phyloP scores from a whole-genome alignment of 257 asterid species.

The Capsicum baccatum region DNA sequence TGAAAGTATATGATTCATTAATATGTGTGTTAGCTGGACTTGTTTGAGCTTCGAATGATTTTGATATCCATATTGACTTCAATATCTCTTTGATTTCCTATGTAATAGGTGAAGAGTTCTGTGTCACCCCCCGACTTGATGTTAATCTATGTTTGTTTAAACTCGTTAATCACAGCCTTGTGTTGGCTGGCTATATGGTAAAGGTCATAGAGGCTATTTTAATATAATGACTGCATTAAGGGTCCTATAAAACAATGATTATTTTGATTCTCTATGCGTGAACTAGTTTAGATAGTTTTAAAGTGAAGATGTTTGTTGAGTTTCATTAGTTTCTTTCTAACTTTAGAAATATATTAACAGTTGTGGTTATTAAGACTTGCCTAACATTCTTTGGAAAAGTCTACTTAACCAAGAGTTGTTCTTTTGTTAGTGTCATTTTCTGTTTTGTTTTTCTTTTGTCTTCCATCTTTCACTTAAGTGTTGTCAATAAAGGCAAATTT shows the following conservation, averaged over 20 bases:
- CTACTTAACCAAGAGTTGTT: neutral
- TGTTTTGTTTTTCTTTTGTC: neutral
- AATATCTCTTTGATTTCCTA: too few species aligned
- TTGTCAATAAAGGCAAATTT: too few species aligned
- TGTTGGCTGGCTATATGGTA: neutral
- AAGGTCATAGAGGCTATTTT: neutral
- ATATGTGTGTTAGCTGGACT: too few species aligned
- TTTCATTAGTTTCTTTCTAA: neutral
- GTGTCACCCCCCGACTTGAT: too few species aligned
- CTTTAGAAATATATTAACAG: neutral
- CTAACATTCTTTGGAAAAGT: neutral
- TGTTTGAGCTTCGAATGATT: too few species aligned
- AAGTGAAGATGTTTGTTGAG: neutral
- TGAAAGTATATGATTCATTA: too few species aligned
- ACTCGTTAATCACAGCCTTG: neutral
- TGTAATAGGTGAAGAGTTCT: too few species aligned
- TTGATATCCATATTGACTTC: too few species aligned
- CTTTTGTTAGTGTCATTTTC: neutral
- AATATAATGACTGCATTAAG: neutral
- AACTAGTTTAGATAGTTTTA: neutral
- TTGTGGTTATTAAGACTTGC: neutral
- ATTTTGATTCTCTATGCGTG: neutral
- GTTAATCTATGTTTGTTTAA: too few species aligned
- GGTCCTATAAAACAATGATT: slow-evolving; percentile 22
- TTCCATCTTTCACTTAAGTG: neutral